Evolutionary conservation across 1,139 yeast genomes (phyloP).

Genomic region (Kodamaea sp.): DNA sequence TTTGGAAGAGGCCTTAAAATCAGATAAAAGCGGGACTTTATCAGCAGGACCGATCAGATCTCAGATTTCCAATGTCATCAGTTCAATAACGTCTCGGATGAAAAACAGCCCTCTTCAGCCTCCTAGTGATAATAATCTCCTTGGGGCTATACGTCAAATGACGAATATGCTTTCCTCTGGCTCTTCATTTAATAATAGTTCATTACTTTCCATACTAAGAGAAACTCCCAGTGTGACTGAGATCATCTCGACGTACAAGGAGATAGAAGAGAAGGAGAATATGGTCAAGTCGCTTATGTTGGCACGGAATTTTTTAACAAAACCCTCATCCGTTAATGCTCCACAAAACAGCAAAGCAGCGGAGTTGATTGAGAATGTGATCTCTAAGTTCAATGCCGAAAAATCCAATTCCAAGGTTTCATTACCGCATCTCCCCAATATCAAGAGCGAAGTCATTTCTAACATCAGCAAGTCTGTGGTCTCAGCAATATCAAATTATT

Average conservation of each 20-base stretch:
- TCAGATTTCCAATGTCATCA: constrained; percentile 32
- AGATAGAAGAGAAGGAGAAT: constrained; percentile 23
- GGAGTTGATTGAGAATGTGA: constrained; percentile 27
- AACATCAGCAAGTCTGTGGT: constrained; percentile 33
- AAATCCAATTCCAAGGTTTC: not conserved
- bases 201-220: constrained; percentile 12
- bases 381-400: constrained; percentile 22
- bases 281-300: constrained; percentile 38
- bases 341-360: constrained; percentile 21
- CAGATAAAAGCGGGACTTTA: constrained; percentile 15
- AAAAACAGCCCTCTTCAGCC: constrained; percentile 13
- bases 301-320: constrained; percentile 39
- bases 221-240: constrained; percentile 21
- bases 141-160: constrained; percentile 44
- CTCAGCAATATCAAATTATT: constrained; percentile 30
- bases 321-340: constrained; percentile 12
- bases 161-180: constrained; percentile 33
- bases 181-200: constrained; percentile 5
- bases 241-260: constrained; percentile 27
- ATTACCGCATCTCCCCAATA: constrained; percentile 6
- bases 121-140: constrained; percentile 28
- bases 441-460: constrained; percentile 24
- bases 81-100: constrained; percentile 14
- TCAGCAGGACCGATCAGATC: constrained; percentile 21
- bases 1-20: constrained; percentile 25